phyloP scores from a whole-genome alignment of 352 stramenopile genomes.

The Globisporangium iwayamae region DNA sequence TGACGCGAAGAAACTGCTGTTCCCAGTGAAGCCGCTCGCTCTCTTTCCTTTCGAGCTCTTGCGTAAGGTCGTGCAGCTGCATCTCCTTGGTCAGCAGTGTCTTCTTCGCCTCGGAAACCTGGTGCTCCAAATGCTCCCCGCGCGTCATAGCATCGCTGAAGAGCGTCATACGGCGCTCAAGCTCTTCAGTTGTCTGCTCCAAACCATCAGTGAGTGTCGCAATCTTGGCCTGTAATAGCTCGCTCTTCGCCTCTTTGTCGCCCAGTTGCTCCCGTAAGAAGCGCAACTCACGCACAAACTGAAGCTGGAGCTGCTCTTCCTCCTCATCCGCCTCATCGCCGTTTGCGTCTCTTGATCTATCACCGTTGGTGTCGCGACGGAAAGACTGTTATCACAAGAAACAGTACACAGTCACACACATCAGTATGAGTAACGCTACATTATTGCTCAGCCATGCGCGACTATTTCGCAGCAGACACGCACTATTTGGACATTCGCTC shows the following conservation, averaged over 20 bases:
- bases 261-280: conserved; percentile 28
- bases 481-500: not conserved
- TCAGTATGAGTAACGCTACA: not conserved
- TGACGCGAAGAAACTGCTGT: conserved; percentile 32
- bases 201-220: conserved; percentile 36
- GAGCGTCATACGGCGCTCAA: conserved; percentile 53
- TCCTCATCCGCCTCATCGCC: conserved; percentile 15
- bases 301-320: conserved; percentile 23
- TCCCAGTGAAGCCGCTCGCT: conserved; percentile 53
- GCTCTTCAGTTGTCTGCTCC: conserved; percentile 49
- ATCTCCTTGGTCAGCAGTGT: conserved; percentile 58
- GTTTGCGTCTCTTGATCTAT: not conserved
- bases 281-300: conserved; percentile 33
- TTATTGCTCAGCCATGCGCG: not conserved
- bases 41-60: conserved; percentile 33
- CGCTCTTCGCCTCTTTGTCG: conserved; percentile 32
- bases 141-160: conserved; percentile 41
- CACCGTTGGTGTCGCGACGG: not conserved
- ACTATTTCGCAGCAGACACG: not conserved
- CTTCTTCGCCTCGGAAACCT: conserved; percentile 42
- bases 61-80: conserved; percentile 45
- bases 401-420: not conserved
- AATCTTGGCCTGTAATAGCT: conserved; percentile 35
- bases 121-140: conserved; percentile 36
- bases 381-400: not conserved